These are phyloP conservation scores for Talaromyces wortmannii DNA, from an alignment of 495 filamentous ascomycete species.

Conservation along the genomic window DNA sequence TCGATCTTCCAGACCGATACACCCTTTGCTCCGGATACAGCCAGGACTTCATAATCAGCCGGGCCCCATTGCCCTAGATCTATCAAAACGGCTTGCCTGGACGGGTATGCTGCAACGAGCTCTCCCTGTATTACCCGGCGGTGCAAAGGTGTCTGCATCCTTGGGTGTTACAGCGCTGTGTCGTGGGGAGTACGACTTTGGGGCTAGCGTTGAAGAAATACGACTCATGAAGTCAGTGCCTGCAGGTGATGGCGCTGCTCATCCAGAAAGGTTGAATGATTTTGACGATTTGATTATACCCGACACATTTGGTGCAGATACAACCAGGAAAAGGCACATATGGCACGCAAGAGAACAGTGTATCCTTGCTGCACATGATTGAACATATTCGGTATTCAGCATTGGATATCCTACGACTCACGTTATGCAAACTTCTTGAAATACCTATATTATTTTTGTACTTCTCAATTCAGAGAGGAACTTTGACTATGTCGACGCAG, in stretches of 20 bases:
- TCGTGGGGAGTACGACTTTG: constrained; percentile 76
- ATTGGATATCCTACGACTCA: not conserved
- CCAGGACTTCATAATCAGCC: constrained; percentile 70
- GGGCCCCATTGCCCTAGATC: constrained; percentile 68
- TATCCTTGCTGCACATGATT: constrained; percentile 47
- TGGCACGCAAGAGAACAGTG: constrained; percentile 67
- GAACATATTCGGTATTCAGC: not conserved
- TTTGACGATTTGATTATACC: constrained; percentile 31
- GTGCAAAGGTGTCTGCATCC: constrained; percentile 44
- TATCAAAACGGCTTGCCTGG: constrained; percentile 76
- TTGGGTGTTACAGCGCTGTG: constrained; percentile 68
- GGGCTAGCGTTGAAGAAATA: constrained; percentile 76
- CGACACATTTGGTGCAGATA: constrained; percentile 50
- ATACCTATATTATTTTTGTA: not conserved
- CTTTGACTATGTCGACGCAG: not conserved
- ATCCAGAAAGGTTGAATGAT: constrained; percentile 10
- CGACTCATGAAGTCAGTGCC: constrained; percentile 22
- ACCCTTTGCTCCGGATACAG: constrained; percentile 69
- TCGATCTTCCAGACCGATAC: constrained; percentile 58
- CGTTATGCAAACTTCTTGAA: not conserved
- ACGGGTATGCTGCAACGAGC: constrained; percentile 76
- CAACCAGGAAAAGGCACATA: constrained; percentile 57
- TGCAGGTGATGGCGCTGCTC: constrained; percentile 12
- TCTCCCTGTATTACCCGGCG: constrained; percentile 52
- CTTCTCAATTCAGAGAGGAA: not conserved